Conservation (phyloP, 345 rosid genomes). For the Eucalyptus tenuipes region DNA sequence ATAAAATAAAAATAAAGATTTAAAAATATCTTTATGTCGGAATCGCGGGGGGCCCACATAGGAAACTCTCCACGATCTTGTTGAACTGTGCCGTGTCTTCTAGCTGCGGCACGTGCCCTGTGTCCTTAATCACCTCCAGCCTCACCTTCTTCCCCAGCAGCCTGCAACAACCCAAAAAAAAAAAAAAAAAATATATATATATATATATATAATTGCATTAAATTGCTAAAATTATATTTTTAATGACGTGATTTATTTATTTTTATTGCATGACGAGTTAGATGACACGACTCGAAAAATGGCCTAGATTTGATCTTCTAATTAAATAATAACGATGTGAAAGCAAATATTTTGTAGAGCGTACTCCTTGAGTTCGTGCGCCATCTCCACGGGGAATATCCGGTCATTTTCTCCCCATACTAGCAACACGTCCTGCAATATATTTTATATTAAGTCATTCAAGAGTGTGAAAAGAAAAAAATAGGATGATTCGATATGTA, state of each 20-base stretch:
- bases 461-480: no score
- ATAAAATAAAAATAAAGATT: no score
- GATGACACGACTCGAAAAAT: not conserved
- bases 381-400: slow-evolving; percentile 79
- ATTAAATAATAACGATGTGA: not conserved
- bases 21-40: not conserved
- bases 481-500: fast-evolving
- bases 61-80: slow-evolving; percentile 35
- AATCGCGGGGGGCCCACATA: not conserved
- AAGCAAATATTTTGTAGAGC: not conserved
- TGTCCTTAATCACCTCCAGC: slow-evolving; percentile 40
- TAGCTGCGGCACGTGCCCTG: slow-evolving; percentile 75
- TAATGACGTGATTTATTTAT: not conserved
- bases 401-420: slow-evolving; percentile 82
- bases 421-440: slow-evolving; percentile 49
- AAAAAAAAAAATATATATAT: no score
- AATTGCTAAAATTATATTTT: not conserved
- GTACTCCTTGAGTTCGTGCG: slow-evolving; percentile 56
- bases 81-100: slow-evolving; percentile 50
- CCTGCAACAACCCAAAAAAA: slow-evolving; percentile 16
- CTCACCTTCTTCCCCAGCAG: slow-evolving; percentile 52
- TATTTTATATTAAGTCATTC: not conserved
- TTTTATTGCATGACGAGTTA: not conserved
- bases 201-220: not conserved
- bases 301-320: not conserved